Percentiles rank a stretch among this genome's conserved stretches.
Conservation (phyloP, 345 rosid species). For the Brassica juncea region DNA sequence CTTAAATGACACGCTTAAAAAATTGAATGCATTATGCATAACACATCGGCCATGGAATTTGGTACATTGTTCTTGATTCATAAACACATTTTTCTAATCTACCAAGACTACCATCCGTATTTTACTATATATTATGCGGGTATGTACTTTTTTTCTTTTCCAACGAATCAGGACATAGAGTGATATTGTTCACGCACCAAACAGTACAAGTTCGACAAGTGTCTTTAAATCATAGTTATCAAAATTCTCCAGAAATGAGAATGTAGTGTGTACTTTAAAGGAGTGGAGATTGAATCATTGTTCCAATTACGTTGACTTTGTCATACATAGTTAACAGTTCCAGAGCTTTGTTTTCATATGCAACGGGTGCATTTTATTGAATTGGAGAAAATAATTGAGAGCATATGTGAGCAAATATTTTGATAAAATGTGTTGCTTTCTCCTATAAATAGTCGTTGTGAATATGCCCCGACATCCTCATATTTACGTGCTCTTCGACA, state of each 20-base stretch:
- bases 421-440: no score
- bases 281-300: neutral
- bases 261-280: neutral
- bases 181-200: neutral
- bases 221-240: neutral
- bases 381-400: no score
- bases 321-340: no score
- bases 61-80: neutral
- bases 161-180: neutral
- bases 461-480: no score
- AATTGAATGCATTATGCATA: neutral
- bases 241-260: neutral
- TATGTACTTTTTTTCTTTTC: neutral
- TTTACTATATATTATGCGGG: neutral
- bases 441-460: no score
- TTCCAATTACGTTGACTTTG: neutral
- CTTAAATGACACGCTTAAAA: neutral
- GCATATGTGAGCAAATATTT: no score
- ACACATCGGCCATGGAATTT: neutral
- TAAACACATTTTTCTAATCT: neutral
- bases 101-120: neutral
- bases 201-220: neutral
- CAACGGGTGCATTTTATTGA: no score
- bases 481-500: no score
- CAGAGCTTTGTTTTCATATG: no score